These are phyloP conservation scores for Mytilinidion resinicola DNA, from an alignment of 495 filamentous ascomycete genomes.

Conservation along the genomic window DNA sequence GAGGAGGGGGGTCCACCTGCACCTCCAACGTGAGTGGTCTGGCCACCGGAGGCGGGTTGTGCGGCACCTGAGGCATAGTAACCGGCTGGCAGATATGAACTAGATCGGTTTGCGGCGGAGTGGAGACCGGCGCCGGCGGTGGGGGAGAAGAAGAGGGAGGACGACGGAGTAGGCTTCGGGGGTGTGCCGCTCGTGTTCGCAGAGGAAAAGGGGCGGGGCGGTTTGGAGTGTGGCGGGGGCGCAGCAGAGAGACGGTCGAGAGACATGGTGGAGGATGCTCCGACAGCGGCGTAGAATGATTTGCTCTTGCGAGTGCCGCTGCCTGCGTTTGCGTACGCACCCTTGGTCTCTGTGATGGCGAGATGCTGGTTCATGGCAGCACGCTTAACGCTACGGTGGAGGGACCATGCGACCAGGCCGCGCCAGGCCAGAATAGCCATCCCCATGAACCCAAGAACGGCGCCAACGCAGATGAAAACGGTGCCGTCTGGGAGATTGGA, in stretches of 20 bases:
- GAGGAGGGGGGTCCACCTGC: conserved; percentile 37
- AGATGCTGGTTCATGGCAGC: conserved; percentile 65
- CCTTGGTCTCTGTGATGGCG: conserved; percentile 53
- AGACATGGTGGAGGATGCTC: conserved; percentile 30
- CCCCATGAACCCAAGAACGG: conserved; percentile 75
- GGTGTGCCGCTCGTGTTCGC: conserved; percentile 40
- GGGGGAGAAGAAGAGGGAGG: conserved; percentile 80
- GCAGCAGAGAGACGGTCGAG: conserved; percentile 43
- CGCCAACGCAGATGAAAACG: conserved; percentile 91
- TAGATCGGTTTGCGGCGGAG: conserved; percentile 49
- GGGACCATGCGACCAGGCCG: conserved; percentile 78
- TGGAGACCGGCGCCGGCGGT: conserved; percentile 59
- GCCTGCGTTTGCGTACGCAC: conserved; percentile 35
- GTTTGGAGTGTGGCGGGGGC: conserved; percentile 31
- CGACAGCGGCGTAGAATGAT: conserved; percentile 34
- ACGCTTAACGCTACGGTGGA: conserved; percentile 81
- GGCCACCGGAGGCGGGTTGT: conserved; percentile 43
- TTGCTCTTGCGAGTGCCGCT: conserved; percentile 29
- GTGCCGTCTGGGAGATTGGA: conserved; percentile 89
- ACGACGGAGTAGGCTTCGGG: conserved; percentile 41
- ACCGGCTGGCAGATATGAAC: conserved; percentile 77
- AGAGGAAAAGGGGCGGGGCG: conserved; percentile 38
- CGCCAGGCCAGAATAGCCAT: conserved; percentile 80
- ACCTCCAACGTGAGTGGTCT: conserved; percentile 44
- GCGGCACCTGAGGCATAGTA: conserved; percentile 74